Conservation (phyloP, 2,329 filamentous ascomycete species). For the Sarocladiaceae sp. region DNA sequence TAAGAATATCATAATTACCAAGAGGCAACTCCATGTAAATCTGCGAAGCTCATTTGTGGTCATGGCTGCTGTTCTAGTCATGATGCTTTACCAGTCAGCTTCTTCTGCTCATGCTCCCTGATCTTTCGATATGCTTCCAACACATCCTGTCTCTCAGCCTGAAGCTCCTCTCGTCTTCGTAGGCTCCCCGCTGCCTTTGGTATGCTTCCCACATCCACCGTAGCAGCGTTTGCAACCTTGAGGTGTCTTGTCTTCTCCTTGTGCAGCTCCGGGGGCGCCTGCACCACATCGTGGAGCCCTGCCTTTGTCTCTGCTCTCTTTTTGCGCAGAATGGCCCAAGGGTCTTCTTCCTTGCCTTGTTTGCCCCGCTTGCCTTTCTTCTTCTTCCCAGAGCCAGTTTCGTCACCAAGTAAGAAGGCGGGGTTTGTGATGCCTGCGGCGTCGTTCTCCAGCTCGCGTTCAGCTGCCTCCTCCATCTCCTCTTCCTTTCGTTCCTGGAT, state of each 20-base stretch:
- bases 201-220: conserved; percentile 30
- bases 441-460: conserved; percentile 56
- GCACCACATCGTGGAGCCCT: conserved; percentile 56
- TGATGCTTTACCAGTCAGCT: conserved; percentile 16
- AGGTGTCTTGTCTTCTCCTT: conserved; percentile 35
- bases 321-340: conserved; percentile 71
- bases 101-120: conserved; percentile 32
- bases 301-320: conserved; percentile 54
- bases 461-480: conserved; percentile 59
- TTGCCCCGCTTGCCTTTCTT: conserved; percentile 40
- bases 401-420: conserved; percentile 33
- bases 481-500: conserved; percentile 62
- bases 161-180: conserved; percentile 34
- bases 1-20: too few relatives aligned
- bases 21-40: too few relatives aligned
- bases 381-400: conserved; percentile 22
- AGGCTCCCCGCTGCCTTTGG: conserved; percentile 35
- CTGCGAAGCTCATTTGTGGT: too few relatives aligned
- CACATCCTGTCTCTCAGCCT: conserved; percentile 29
- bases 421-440: conserved; percentile 45
- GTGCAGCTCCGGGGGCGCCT: conserved; percentile 71
- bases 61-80: too few relatives aligned
- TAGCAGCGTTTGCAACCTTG: conserved; percentile 25
- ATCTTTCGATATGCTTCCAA: conserved; percentile 35
- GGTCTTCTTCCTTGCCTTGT: conserved; percentile 56